Evolutionary conservation across 2,329 filamentous ascomycete genomes (phyloP).

Genomic region (Pestalotiopsis sp.): DNA sequence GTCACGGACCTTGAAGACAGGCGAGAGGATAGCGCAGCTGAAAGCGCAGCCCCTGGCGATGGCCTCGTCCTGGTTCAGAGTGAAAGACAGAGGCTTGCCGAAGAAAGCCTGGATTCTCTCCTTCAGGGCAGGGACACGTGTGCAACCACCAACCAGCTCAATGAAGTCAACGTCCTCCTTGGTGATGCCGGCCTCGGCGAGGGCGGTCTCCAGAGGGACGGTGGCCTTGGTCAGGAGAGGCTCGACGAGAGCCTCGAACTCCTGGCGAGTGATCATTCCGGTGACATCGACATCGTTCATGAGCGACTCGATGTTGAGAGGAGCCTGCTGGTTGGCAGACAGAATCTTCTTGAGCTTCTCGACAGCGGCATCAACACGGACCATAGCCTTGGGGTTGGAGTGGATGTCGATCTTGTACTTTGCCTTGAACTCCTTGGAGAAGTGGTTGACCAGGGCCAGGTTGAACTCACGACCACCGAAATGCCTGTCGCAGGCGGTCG

Average conservation of each 20-base stretch:
- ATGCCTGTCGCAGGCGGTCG: constrained; percentile 91
- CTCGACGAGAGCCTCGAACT: constrained; percentile 88
- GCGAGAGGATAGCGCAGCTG: constrained; percentile 95
- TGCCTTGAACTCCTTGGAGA: constrained; percentile 93
- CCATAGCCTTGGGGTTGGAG: constrained; percentile 85
- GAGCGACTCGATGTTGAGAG: constrained; percentile 94
- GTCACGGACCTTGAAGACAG: constrained; percentile 97
- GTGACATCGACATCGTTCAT: constrained; percentile 97
- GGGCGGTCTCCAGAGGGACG: constrained; percentile 82
- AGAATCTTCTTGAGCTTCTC: constrained; percentile 99
- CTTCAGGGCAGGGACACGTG: constrained; percentile 92
- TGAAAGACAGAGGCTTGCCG: constrained; percentile 90
- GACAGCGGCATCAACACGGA: constrained; percentile 83
- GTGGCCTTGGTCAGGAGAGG: constrained; percentile 77
- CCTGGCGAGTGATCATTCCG: constrained; percentile 87
- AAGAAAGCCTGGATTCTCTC: constrained; percentile 89
- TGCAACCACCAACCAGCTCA: constrained; percentile 93
- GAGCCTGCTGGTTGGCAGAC: constrained; percentile 90
- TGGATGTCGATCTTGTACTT: constrained; percentile 98
- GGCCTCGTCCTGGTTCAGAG: constrained; percentile 97
- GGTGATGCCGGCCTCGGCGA: constrained; percentile 90
- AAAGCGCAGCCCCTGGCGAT: constrained; percentile 95
- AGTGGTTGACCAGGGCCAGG: constrained; percentile 91
- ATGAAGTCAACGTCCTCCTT: constrained; percentile 90
- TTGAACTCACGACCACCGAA: constrained; percentile 98